Conservation (phyloP, 2,329 filamentous ascomycete species). For the Cercospora sp. region DNA sequence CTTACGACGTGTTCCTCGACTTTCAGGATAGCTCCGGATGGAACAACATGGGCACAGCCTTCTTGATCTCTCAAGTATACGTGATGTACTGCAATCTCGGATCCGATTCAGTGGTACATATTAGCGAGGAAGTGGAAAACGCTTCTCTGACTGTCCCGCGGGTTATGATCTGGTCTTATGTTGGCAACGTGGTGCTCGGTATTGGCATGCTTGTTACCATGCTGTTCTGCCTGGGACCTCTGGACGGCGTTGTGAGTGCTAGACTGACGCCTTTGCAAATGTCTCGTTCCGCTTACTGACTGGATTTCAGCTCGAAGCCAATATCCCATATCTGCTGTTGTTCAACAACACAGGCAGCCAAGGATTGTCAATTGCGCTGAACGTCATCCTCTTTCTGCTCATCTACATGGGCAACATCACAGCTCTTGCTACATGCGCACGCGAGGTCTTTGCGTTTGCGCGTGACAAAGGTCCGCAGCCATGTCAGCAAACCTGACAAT, state of each 20-base stretch:
- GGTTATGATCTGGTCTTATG: slow-evolving; percentile 33
- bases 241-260: slow-evolving; percentile 31
- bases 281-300: not conserved
- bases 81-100: slow-evolving; percentile 27
- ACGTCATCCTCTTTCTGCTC: slow-evolving; percentile 31
- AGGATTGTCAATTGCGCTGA: slow-evolving; percentile 30
- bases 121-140: slow-evolving; percentile 39
- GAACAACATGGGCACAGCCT: slow-evolving; percentile 34
- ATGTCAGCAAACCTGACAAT: not conserved
- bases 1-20: slow-evolving; percentile 36
- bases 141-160: slow-evolving; percentile 36
- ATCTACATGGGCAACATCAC: slow-evolving; percentile 32
- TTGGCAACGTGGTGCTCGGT: slow-evolving; percentile 28
- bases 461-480: slow-evolving; percentile 38
- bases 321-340: slow-evolving; percentile 31
- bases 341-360: slow-evolving; percentile 33
- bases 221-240: slow-evolving; percentile 36
- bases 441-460: slow-evolving; percentile 48
- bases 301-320: slow-evolving; percentile 19
- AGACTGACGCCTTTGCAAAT: not conserved
- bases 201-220: slow-evolving; percentile 32
- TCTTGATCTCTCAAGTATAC: slow-evolving; percentile 32
- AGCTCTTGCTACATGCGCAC: slow-evolving; percentile 46
- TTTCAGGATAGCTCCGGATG: slow-evolving; percentile 35
- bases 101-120: slow-evolving; percentile 36